A percentile compares a stretch with the other conserved stretches of the same genome.
Evolutionary conservation across 108 stramenopile species (phyloP).

Genomic region (Cyclotella baltica): DNA sequence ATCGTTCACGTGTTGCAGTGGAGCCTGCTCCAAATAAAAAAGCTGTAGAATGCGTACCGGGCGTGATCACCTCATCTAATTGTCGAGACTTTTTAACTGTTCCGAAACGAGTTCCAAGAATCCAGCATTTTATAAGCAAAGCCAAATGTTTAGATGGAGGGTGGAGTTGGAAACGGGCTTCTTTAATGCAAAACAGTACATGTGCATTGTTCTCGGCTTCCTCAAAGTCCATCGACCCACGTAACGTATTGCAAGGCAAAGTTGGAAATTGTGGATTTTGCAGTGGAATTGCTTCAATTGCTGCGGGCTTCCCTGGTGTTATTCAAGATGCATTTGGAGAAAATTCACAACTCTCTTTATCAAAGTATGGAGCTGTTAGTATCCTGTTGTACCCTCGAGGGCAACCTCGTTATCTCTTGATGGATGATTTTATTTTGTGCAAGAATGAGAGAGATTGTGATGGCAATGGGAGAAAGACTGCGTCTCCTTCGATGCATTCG

Average conservation of each 20-base stretch:
- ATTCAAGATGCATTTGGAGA: constrained; percentile 8
- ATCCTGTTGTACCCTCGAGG: constrained; percentile 6
- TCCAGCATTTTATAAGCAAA: constrained; percentile 13
- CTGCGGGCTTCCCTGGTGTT: constrained; percentile 6
- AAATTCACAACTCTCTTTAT: neutral
- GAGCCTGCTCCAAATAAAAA: neutral
- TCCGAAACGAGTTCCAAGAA: constrained; percentile 1
- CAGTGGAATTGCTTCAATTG: constrained; percentile 12
- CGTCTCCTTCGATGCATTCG: constrained; percentile 26
- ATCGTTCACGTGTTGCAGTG: neutral
- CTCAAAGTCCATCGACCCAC: constrained; percentile 15
- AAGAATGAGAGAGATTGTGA: constrained; percentile 5
- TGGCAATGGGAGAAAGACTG: neutral
- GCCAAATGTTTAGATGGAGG: neutral
- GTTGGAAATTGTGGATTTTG: constrained; percentile 36
- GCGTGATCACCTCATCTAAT: constrained; percentile 13
- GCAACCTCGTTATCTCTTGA: neutral
- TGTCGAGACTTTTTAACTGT: constrained; percentile 15
- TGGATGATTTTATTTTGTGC: constrained; percentile 28
- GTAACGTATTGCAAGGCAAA: constrained; percentile 26
- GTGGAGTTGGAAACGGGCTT: constrained; percentile 21
- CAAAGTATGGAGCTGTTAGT: constrained; percentile 9
- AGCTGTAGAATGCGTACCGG: constrained; percentile 1
- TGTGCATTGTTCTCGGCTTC: constrained; percentile 12
- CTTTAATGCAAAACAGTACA: neutral